Base-by-base conservation (phyloP, 108 stramenopile genomes). In the Cyclotella cryptica region DNA sequence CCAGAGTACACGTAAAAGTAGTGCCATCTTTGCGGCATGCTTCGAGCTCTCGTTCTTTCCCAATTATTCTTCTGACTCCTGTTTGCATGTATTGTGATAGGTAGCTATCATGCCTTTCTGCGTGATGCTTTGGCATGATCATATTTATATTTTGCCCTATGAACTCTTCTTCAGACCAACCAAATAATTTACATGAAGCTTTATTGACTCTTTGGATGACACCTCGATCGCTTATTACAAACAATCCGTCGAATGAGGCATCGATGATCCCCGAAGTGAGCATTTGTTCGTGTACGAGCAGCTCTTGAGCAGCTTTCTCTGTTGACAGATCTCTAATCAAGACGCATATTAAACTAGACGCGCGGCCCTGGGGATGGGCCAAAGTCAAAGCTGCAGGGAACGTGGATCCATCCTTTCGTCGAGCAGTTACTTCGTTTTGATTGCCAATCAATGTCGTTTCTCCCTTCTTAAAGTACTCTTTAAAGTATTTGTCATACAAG, bases 241-340 rank as follows among this genome's bases (percentile, higher is more conserved):
- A 83, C 45, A 86, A 65, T 40, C 79, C 79, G 61, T 84, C 75
- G 42, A 86, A 68, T n/a, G 79, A 73, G 28, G 78, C 69, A 75
- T 79, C 78, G 14, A 75, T 28, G 40, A 75, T 65, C n/a, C 66
- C 79, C 17, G 41, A 41, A 62, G 39, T 62, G 35, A 62, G n/a
- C 55, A 24, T 24, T 55, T 55, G 55, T 22, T 55, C 55, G 1
- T 21, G 1, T 24, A 55, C 12, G 24, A 55, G 9, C 22, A 55
- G 5, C 3, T 55, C 55, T 24, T 24, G 55, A 4, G 55, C 55
- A 55, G 55, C 55, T 55, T 62, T 62, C 30, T 62, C 60, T 62
- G 15, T 18, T 40, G 60, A 35, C 39, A 62, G 35, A 40, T 62
- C 60, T 40, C 60, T 62, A 10, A 62, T 62, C 3, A 41, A 62